phyloP scores from a whole-genome alignment of 306 rosid genomes.

The Ziziphus jujuba region DNA sequence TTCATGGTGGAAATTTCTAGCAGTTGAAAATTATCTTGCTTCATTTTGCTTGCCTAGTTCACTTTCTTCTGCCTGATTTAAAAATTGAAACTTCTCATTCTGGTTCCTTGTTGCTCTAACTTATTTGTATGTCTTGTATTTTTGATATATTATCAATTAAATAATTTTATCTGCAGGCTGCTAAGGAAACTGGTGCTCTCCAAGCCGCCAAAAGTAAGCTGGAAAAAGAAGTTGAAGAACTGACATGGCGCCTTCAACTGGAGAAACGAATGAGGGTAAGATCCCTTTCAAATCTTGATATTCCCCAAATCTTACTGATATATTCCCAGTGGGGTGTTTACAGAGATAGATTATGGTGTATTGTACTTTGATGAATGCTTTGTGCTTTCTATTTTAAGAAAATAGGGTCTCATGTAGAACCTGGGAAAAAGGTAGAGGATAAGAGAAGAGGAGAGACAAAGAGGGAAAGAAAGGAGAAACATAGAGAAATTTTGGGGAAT shows the following conservation, averaged over 20 bases:
- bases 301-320: background rate
- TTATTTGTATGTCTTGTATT: background rate
- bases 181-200: slow-evolving; percentile 86
- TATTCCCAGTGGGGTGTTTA: background rate
- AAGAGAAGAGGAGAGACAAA: too few relatives aligned
- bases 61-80: background rate
- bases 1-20: background rate
- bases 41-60: background rate
- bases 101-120: background rate
- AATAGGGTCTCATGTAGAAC: background rate
- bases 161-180: slow-evolving; percentile 55
- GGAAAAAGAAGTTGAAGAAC: slow-evolving; percentile 87
- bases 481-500: too few relatives aligned
- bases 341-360: background rate
- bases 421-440: background rate
- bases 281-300: background rate
- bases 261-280: slow-evolving; percentile 83
- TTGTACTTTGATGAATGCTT: slow-evolving; percentile 7
- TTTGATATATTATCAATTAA: background rate
- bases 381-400: background rate
- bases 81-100: slow-evolving; percentile 1
- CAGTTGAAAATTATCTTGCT: background rate
- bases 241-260: slow-evolving; percentile 53
- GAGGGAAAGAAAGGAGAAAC: too few relatives aligned
- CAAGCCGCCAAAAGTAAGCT: slow-evolving; percentile 79